Base-by-base conservation (phyloP, 495 filamentous ascomycete species). In the Xylaria flabelliformis region DNA sequence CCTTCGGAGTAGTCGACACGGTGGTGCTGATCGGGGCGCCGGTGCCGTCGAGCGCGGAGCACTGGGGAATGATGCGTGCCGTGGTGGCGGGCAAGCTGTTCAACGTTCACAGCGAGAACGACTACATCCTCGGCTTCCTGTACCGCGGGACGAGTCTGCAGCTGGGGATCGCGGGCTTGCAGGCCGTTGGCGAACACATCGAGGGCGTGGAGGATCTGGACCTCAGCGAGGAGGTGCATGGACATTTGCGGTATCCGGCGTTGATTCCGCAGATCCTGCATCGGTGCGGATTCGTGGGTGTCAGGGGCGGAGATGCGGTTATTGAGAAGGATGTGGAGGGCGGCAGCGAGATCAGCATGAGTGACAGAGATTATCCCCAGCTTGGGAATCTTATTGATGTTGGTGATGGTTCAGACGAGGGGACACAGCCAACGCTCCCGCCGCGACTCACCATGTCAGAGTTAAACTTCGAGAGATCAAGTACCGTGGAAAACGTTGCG, bases 1-100 rank as follows among this genome's bases (percentile, higher is more conserved):
- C 91, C 0, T 97, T 95, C 72, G 94, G 94, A 0, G 80, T 97
- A 0, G 84, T 97, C 3, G 94, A 97, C 70, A 89, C 86, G 4
- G 94, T 91, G 2, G 90, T 97, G 19, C 75, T 97, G 21, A 91
- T 97, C 75, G 94, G 94, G n/a, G 88, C 92, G 0, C 92, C 94
- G 0, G 86, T 90, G 0, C 94, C 94, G 1, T 90, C 90, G 0
- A 85, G 89, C 55, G 77, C 84, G 6, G 80, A 80, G 1, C 85
- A 91, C 73, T 96, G 93, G 93, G 81, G 87, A 41, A 85, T 85
- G 73, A 86, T 95, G 74, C 88, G 92, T 12, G 88, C 85, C 55
- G 92, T 94, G 0, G 93, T 95, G 0, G 87, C 87, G 4, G 92
- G 92, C 1, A 88, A 91, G 62, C 81, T 95, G 15, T 88, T 93